These are phyloP conservation scores for Penicillium canescens DNA, from an alignment of 495 filamentous ascomycete genomes.

Conservation along the genomic window DNA sequence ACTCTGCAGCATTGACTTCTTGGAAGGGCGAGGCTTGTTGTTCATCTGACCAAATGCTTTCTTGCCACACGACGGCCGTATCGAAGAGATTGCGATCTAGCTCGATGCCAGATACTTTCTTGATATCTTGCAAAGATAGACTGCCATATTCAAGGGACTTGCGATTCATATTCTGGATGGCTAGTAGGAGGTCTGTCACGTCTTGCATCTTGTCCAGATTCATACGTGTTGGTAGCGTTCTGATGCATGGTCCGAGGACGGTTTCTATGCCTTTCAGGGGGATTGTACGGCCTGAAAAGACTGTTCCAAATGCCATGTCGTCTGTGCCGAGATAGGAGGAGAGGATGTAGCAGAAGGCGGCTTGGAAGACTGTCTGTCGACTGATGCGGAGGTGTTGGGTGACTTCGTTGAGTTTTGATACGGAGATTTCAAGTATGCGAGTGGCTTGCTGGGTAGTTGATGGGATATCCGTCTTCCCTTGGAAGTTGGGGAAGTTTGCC, in stretches of 20 bases:
- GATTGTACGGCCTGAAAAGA: conserved; percentile 72
- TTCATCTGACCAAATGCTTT: conserved; percentile 52
- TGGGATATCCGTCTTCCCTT: conserved; percentile 11
- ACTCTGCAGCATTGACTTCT: conserved; percentile 58
- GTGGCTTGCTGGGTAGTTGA: conserved; percentile 28
- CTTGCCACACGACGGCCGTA: conserved; percentile 75
- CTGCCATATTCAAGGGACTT: conserved; percentile 57
- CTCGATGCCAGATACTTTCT: conserved; percentile 50
- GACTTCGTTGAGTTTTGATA: conserved; percentile 28
- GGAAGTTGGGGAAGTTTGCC: conserved; percentile 30
- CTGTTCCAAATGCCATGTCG: conserved; percentile 70
- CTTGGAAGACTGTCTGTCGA: conserved; percentile 66
- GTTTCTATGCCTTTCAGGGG: conserved; percentile 65
- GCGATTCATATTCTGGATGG: conserved; percentile 60
- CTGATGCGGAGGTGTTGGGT: conserved; percentile 32
- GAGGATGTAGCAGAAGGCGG: conserved; percentile 64
- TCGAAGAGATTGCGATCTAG: conserved; percentile 60
- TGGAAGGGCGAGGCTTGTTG: conserved; percentile 31
- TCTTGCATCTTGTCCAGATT: conserved; percentile 44
- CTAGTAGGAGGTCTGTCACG: conserved; percentile 56
- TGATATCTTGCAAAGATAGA: conserved; percentile 67
- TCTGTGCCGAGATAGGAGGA: conserved; percentile 55
- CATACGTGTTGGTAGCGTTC: conserved; percentile 66
- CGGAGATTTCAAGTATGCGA: conserved; percentile 26
- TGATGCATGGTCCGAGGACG: conserved; percentile 71